Evolutionary conservation across 305 asterid species (phyloP).

Genomic region (Plantago lanceolata): DNA sequence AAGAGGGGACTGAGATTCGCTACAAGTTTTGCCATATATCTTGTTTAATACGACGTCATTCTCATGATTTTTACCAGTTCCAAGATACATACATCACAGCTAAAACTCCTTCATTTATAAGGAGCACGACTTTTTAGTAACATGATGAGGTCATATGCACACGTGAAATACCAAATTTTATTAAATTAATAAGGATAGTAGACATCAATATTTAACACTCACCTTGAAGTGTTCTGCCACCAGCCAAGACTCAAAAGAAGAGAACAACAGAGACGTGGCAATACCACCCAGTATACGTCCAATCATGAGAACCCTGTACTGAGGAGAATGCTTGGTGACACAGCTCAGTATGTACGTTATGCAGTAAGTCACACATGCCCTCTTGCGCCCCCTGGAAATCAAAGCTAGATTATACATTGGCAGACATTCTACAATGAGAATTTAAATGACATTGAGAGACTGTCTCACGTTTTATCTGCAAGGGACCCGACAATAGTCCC

Average conservation of each 20-base stretch:
- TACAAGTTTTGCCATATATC: neutral
- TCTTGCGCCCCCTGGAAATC: conserved; percentile 78
- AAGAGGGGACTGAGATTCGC: neutral
- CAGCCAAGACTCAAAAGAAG: conserved; percentile 96
- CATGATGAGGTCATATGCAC: neutral
- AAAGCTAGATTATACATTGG: conserved; percentile 16
- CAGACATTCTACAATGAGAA: conserved; percentile 14
- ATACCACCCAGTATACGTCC: conserved; percentile 96
- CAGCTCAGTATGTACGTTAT: conserved; percentile 92
- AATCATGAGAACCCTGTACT: conserved; percentile 79
- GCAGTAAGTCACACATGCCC: conserved; percentile 91
- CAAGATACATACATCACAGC: neutral
- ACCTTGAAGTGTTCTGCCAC: conserved; percentile 99
- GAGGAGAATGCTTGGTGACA: conserved; percentile 90
- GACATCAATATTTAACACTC: neutral
- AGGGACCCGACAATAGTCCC: conserved; percentile 98
- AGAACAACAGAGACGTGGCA: conserved; percentile 89
- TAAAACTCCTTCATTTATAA: neutral
- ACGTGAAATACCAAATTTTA: neutral
- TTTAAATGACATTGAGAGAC: conserved; percentile 13
- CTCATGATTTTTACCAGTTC: neutral
- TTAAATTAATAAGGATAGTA: no score
- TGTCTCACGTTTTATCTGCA: conserved; percentile 87
- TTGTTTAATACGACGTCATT: no score
- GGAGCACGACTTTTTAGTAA: neutral